Conservation (phyloP, 257 asterid genomes). For the Solanum medicagineum region DNA sequence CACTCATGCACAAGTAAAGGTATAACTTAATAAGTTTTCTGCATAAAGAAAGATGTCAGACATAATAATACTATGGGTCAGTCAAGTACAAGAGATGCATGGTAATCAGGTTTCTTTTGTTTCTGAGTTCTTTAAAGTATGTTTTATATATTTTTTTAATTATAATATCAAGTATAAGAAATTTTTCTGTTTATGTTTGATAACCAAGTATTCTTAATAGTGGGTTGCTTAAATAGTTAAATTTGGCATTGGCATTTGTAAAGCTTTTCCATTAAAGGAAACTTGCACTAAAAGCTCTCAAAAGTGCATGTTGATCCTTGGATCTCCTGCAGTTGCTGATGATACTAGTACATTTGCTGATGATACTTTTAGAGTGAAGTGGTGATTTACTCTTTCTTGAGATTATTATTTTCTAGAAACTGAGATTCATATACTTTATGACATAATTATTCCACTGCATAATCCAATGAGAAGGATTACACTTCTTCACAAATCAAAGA, state of each 20-base stretch:
- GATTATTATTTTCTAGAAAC: neutral
- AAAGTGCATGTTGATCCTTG: neutral
- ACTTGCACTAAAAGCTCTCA: neutral
- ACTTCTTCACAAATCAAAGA: neutral
- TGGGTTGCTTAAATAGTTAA: neutral
- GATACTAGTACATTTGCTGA: neutral
- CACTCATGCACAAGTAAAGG: neutral
- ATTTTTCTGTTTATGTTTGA: neutral
- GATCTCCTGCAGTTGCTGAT: neutral
- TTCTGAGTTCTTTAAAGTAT: neutral
- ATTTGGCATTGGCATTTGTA: neutral
- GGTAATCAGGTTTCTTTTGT: neutral
- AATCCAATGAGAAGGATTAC: neutral
- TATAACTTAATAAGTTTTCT: neutral
- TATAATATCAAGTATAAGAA: neutral
- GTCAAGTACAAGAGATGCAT: neutral
- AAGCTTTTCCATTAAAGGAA: neutral
- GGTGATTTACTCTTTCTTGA: neutral
- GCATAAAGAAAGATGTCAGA: neutral
- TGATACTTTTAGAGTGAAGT: neutral
- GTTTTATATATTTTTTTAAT: neutral
- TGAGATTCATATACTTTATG: neutral
- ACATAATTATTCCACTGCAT: neutral
- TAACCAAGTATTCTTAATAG: neutral
- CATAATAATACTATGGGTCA: neutral